These are phyloP conservation scores for Cutaneotrichosporon spelunceum DNA, from an alignment of 1,284 basidiomycete species.

Conservation along the genomic window DNA sequence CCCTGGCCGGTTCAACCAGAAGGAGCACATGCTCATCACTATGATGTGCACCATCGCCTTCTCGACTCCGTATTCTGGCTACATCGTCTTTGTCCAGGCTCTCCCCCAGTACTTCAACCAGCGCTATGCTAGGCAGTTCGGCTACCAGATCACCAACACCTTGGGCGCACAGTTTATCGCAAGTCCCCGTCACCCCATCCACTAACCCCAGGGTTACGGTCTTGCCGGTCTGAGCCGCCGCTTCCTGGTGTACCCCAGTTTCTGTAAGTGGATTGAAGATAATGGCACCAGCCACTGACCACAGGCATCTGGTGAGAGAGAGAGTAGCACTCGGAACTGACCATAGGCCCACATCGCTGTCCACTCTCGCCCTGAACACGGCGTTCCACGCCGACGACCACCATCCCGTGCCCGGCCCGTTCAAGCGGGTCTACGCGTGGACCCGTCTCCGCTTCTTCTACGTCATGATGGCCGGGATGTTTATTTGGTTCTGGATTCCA, in stretches of 20 bases:
- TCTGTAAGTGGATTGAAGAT: conserved; percentile 47
- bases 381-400: conserved; percentile 50
- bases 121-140: conserved; percentile 48
- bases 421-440: conserved; percentile 42
- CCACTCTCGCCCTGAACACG: conserved; percentile 54
- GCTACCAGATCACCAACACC: conserved; percentile 48
- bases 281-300: conserved; percentile 13
- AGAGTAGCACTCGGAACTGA: not conserved
- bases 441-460: conserved; percentile 48
- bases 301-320: not conserved
- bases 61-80: conserved; percentile 44
- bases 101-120: conserved; percentile 44
- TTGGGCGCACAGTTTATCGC: conserved; percentile 54
- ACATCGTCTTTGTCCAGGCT: conserved; percentile 45
- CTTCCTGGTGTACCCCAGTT: conserved; percentile 55
- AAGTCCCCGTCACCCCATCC: not conserved
- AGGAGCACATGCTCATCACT: conserved; percentile 46
- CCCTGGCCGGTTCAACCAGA: conserved; percentile 57
- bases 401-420: conserved; percentile 48
- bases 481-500: conserved; percentile 52
- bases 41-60: conserved; percentile 46
- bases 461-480: conserved; percentile 43
- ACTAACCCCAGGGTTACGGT: conserved; percentile 53
- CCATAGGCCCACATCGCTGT: conserved; percentile 44
- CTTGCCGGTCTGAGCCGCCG: conserved; percentile 55